Base-by-base conservation (phyloP, 148 eudicot genomes). In the Persicaria tinctoria region DNA sequence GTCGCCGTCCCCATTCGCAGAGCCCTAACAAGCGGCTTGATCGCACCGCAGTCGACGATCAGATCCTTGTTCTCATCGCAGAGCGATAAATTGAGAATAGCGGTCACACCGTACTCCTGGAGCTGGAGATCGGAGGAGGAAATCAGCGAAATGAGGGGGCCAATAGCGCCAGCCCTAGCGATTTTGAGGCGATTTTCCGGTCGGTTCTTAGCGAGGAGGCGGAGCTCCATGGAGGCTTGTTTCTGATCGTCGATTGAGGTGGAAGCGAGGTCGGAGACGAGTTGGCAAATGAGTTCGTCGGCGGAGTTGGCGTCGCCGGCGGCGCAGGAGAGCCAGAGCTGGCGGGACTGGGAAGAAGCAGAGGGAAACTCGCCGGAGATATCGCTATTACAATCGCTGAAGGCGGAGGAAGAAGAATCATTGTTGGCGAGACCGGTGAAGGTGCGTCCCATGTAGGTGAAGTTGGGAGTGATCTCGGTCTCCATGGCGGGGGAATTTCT, bases 351-450 rank as follows among this genome's bases (percentile, higher is more conserved):
- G 0, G 93, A 78, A 8, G 88, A 75, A 16, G 68, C 13, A 45
- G 68, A 27, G 0, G 89, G 68, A 56, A 92, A 92, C 75, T 92
- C 97, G 77, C 96, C 93, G 74, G 97, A 92, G 63, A 85, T 69
- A 79, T 92, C 97, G 77, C 93, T 88, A 80, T 88, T 83, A 71
- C 97, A 92, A 38, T 92, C 97, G 73, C 97, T 92, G 78, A 92
- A 92, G 6, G 97, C 97, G 0, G 97, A 82, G 0, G 83, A 75
- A 3, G 92, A 83, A 23, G 44, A 10, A 54, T 85, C 87, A 78
- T 78, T 78, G 73, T 78, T 60, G 74, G 44, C 73, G 5, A 89
- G 69, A 44, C 79, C 80, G 81, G 71, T 72, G 81, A 90, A 88
- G 72, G 63, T 88, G 4, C 89, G 84, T 10, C 87, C 89, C 80